A percentile compares a stretch with the other conserved stretches of the same genome.
Evolutionary conservation across 2,329 filamentous ascomycete genomes (phyloP).

Genomic region (Pseudogymnoascus destructans): DNA sequence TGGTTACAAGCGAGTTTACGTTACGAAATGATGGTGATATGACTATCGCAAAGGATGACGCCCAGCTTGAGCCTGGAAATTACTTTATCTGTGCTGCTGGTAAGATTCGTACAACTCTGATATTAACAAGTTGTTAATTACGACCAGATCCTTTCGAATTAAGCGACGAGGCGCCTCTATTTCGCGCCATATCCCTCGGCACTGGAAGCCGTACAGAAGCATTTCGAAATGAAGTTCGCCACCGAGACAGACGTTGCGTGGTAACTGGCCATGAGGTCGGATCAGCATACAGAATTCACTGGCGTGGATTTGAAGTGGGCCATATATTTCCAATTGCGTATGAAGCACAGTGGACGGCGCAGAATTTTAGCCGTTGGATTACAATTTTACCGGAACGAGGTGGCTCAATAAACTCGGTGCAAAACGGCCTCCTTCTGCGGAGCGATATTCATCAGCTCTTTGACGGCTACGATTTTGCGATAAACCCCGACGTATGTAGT

Average conservation of each 20-base stretch:
- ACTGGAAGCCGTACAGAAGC: neutral
- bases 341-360: conserved; percentile 17
- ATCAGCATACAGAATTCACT: conserved; percentile 13
- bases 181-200: neutral
- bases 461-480: conserved; percentile 18
- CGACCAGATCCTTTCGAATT: neutral
- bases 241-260: conserved; percentile 17
- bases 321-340: conserved; percentile 22
- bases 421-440: conserved; percentile 22
- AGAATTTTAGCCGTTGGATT: conserved; percentile 15
- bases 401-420: conserved; percentile 19
- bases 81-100: neutral
- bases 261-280: conserved; percentile 12
- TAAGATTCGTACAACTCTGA: neutral
- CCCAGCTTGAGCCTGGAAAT: neutral
- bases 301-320: conserved; percentile 20
- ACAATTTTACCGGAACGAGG: conserved; percentile 11
- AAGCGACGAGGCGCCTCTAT: neutral
- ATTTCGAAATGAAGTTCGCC: conserved; percentile 17
- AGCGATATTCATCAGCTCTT: conserved; percentile 17
- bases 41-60: neutral
- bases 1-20: neutral
- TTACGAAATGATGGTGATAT: neutral
- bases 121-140: neutral
- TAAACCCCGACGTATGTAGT: conserved; percentile 20